Evolutionary conservation across 768 basidiomycete species (phyloP).

Genomic region (Baorangia bicolor): DNA sequence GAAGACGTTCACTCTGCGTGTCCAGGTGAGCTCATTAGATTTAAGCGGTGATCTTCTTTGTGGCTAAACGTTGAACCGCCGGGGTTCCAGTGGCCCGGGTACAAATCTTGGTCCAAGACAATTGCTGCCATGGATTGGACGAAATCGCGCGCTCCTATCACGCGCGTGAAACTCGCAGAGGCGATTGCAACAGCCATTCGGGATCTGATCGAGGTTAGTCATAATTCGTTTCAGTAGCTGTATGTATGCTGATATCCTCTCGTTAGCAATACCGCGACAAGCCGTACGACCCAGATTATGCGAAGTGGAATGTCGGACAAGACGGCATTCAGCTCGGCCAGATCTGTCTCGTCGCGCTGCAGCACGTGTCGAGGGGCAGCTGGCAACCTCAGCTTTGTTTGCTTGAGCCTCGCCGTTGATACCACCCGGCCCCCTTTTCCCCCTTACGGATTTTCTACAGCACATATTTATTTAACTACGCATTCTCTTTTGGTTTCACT

Average conservation of each 20-base stretch:
- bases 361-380: slow-evolving; percentile 76
- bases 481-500: not conserved
- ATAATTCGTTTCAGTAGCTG: not conserved
- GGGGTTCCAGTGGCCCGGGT: slow-evolving; percentile 69
- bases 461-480: not conserved
- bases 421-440: not conserved
- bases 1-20: slow-evolving; percentile 71
- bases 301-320: slow-evolving; percentile 24
- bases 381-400: slow-evolving; percentile 78
- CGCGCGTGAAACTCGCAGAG: slow-evolving; percentile 68
- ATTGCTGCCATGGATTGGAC: slow-evolving; percentile 77
- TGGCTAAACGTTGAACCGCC: not conserved
- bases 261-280: slow-evolving; percentile 14
- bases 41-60: not conserved
- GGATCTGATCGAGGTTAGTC: slow-evolving; percentile 58
- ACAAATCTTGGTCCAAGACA: slow-evolving; percentile 69
- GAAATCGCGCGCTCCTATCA: slow-evolving; percentile 71
- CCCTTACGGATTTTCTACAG: not conserved
- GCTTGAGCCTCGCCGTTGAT: slow-evolving; percentile 17
- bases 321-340: slow-evolving; percentile 26
- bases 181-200: slow-evolving; percentile 70
- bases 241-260: slow-evolving; percentile 8
- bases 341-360: slow-evolving; percentile 63
- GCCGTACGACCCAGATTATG: slow-evolving; percentile 7
- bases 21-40: slow-evolving; percentile 50